Percentiles rank a stretch among this genome's conserved stretches.
Conservation (phyloP, 495 filamentous ascomycete species). For the Penicillium taxi region DNA sequence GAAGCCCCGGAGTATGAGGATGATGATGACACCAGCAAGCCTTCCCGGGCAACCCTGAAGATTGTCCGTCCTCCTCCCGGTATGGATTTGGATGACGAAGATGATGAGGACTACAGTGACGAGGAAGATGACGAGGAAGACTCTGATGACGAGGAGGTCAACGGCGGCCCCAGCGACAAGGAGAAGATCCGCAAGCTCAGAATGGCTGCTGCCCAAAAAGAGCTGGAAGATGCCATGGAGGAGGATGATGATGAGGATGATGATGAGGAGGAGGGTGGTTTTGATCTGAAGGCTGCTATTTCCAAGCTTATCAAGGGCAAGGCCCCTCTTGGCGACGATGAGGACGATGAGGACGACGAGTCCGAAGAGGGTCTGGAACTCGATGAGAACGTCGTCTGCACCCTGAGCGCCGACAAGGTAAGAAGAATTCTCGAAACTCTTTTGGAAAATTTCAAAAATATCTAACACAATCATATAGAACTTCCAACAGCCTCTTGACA, state of each 20-base stretch:
- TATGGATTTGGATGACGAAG: constrained; percentile 45
- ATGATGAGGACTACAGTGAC: constrained; percentile 51
- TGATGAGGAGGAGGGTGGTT: constrained; percentile 52
- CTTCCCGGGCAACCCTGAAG: constrained; percentile 78
- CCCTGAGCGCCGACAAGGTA: constrained; percentile 78
- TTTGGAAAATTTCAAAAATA: no score
- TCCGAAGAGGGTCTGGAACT: constrained; percentile 59
- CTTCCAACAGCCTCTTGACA: constrained; percentile 92
- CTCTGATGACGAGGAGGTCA: constrained; percentile 59
- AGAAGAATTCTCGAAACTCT: constrained; percentile 13
- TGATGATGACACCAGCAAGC: constrained; percentile 49
- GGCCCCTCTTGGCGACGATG: constrained; percentile 61
- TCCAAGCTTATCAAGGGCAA: constrained; percentile 70
- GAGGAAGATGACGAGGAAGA: constrained; percentile 61
- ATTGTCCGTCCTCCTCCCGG: constrained; percentile 62
- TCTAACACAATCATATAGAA: constrained; percentile 47
- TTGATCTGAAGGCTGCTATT: constrained; percentile 53
- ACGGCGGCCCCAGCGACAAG: constrained; percentile 84
- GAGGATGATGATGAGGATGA: constrained; percentile 56
- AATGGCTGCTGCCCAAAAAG: constrained; percentile 58
- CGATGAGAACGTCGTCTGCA: constrained; percentile 89
- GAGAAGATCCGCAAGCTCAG: constrained; percentile 77
- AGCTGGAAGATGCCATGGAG: constrained; percentile 54
- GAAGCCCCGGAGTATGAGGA: constrained; percentile 60
- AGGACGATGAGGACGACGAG: constrained; percentile 55